A percentile compares a stretch with the other conserved stretches of the same genome.
Evolutionary conservation across 345 rosid species (phyloP).

Genomic region (Hibiscus syriacus): DNA sequence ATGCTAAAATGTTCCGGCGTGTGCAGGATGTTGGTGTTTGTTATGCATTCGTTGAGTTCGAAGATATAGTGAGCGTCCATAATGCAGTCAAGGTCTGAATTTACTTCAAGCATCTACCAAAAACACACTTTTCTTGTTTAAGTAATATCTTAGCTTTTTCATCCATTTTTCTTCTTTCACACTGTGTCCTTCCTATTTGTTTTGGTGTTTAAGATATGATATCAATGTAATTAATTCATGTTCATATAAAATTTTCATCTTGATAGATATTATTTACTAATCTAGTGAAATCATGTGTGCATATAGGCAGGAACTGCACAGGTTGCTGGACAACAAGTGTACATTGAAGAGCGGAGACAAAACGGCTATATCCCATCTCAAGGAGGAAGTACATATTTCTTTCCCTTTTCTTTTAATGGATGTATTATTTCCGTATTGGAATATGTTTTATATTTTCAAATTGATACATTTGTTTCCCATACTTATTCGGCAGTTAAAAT

Average conservation of each 20-base stretch:
- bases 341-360: too few relatives aligned
- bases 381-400: constrained; percentile 43
- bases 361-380: constrained; percentile 49
- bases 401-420: not conserved
- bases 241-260: not conserved
- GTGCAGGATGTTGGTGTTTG: constrained; percentile 66
- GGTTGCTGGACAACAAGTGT: too few relatives aligned
- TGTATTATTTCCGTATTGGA: not conserved
- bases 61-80: constrained; percentile 46
- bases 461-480: not conserved
- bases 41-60: constrained; percentile 71
- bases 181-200: too few relatives aligned
- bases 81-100: constrained; percentile 47
- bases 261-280: not conserved
- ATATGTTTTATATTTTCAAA: not conserved
- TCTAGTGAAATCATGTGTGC: not conserved
- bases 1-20: constrained; percentile 3
- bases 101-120: not conserved
- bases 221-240: not conserved
- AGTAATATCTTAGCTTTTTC: too few relatives aligned
- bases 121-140: too few relatives aligned
- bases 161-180: too few relatives aligned
- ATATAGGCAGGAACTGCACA: constrained; percentile 46
- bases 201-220: too few relatives aligned
- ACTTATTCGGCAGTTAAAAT: not conserved